Evolutionary conservation across 2,329 filamentous ascomycete genomes (phyloP).

Genomic region (Cadophora malorum): DNA sequence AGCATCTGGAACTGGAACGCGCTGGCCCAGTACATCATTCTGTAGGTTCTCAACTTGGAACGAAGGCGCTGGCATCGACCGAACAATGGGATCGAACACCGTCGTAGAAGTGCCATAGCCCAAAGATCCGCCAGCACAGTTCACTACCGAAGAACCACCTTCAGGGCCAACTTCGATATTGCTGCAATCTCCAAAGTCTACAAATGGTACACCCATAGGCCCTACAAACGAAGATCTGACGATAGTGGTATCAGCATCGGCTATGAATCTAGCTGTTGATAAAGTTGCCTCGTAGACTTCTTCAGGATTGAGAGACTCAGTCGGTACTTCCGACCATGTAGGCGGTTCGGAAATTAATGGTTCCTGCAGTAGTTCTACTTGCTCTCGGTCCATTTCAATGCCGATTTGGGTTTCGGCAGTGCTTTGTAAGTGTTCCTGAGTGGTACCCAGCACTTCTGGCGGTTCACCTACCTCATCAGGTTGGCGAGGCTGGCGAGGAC

Average conservation of each 20-base stretch:
- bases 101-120: not conserved
- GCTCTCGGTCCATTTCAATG: not conserved
- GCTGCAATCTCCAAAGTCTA: not conserved
- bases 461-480: not conserved
- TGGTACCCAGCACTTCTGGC: not conserved
- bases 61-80: not conserved
- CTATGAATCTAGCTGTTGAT: not conserved
- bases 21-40: not conserved
- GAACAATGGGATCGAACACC: not conserved
- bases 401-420: not conserved
- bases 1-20: too few species aligned
- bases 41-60: not conserved
- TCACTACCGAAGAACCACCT: not conserved
- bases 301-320: not conserved
- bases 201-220: not conserved
- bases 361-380: not conserved
- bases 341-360: not conserved
- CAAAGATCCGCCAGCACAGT: not conserved
- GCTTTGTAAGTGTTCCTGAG: not conserved
- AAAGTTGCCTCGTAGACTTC: not conserved
- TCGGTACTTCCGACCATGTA: not conserved
- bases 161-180: not conserved
- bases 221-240: not conserved
- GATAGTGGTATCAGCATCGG: not conserved
- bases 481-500: slow-evolving; percentile 16